A percentile compares a stretch with the other conserved stretches of the same genome.
Evolutionary conservation across 352 stramenopile genomes (phyloP).

Genomic region (Plasmopara halstedii): DNA sequence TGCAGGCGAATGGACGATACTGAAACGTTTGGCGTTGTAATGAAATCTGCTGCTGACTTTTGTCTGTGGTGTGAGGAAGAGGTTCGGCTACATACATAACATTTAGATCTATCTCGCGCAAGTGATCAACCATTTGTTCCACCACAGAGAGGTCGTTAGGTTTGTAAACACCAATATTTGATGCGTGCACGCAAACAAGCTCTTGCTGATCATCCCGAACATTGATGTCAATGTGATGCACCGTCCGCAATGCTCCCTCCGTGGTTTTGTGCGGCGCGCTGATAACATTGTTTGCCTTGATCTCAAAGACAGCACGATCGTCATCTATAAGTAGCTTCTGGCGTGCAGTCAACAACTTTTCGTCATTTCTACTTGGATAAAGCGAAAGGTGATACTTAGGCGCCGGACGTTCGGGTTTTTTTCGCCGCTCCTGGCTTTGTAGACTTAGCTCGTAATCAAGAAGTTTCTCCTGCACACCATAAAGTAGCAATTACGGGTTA

Average conservation of each 20-base stretch:
- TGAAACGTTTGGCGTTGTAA: conserved; percentile 12
- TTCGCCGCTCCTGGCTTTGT: conserved; percentile 17
- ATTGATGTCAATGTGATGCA: conserved; percentile 61
- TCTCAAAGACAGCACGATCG: conserved; percentile 36
- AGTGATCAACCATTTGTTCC: conserved; percentile 36
- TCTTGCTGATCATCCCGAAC: conserved; percentile 39
- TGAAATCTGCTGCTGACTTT: conserved; percentile 6
- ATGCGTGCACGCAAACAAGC: conserved; percentile 46
- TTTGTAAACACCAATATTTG: conserved; percentile 75
- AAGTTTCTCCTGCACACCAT: conserved; percentile 55
- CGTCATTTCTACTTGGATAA: conserved; percentile 26
- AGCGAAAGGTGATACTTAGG: conserved; percentile 48
- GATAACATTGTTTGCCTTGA: conserved; percentile 52
- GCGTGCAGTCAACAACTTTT: conserved; percentile 21
- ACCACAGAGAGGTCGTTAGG: conserved; percentile 49
- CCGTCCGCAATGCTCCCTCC: conserved; percentile 48
- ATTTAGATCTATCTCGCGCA: conserved; percentile 42
- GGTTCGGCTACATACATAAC: conserved; percentile 36
- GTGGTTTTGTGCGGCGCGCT: conserved; percentile 44
- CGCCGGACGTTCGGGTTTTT: conserved; percentile 17
- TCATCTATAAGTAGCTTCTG: conserved; percentile 26
- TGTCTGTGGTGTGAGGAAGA: conserved; percentile 1
- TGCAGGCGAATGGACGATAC: conserved; percentile 40
- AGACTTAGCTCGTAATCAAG: conserved; percentile 76
- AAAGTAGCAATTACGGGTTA: background rate